A percentile compares a stretch with the other conserved stretches of the same genome.
These are phyloP conservation scores for Abrus precatorius DNA, from an alignment of 306 rosid species.

Conservation along the genomic window DNA sequence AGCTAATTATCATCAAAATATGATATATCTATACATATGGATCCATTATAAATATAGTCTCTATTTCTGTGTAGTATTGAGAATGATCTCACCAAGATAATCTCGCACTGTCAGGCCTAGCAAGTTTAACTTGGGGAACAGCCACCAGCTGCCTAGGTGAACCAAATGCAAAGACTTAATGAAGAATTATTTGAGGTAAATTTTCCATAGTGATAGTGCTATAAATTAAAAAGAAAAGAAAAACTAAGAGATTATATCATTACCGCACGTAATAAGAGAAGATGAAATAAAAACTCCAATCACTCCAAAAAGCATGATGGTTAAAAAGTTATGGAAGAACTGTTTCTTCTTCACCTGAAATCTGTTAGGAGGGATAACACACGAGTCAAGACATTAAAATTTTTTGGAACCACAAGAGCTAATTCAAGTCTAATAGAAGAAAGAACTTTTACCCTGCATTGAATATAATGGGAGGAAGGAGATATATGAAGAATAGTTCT, in stretches of 20 bases:
- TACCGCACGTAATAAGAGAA: constrained; percentile 71
- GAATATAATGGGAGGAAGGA: constrained; percentile 95
- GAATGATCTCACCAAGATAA: constrained; percentile 71
- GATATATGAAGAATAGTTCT: constrained; percentile 93
- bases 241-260: constrained; percentile 23
- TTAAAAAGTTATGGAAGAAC: constrained; percentile 86
- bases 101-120: constrained; percentile 63
- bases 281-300: constrained; percentile 84
- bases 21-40: neutral
- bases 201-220: neutral
- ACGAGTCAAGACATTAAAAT: neutral
- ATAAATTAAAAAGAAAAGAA: neutral
- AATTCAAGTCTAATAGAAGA: constrained; percentile 32
- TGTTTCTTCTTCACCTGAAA: constrained; percentile 98
- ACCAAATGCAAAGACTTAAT: constrained; percentile 49
- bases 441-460: constrained; percentile 82
- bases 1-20: constrained; percentile 38
- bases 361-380: constrained; percentile 51
- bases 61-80: neutral
- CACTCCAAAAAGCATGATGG: constrained; percentile 90
- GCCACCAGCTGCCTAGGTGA: constrained; percentile 83
- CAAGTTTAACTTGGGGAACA: constrained; percentile 83
- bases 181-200: constrained; percentile 23
- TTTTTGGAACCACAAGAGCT: neutral
- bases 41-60: neutral